Base-by-base conservation (phyloP, 345 rosid genomes). In the Microthlaspi erraticum region DNA sequence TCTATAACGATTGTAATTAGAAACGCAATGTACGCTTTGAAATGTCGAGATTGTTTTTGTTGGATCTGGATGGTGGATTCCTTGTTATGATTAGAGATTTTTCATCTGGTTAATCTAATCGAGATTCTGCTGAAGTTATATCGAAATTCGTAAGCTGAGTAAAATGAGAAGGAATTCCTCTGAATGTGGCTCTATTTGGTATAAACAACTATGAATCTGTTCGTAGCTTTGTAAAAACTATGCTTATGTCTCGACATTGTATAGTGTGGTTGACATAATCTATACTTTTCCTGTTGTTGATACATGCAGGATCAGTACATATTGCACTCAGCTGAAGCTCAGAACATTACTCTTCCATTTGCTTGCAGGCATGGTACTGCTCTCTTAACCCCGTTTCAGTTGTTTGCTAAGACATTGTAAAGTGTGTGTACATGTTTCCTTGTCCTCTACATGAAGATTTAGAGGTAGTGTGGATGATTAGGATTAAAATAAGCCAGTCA, bases 311-410 rank as follows among this genome's bases (percentile, higher is more conserved):
- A 89, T 77, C 97, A 93, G 64, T 93, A 93, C 45, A 93, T 93
- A 60, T 70, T 93, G 79, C 98, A 93, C 76, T 87, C 98, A 20
- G 98, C 95, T 8, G 98, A 93, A 75, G 60, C 90, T 43, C 96
- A 93, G 77, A 80, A 87, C 77, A 86, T 93, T 53, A 45, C 78
- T 6, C 98, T 93, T 72, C 98, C 96, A 6, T 93, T 93, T 72
- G 98, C 98, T 71, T 93, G 97, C 87, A 86, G 97, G 87, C 98
- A 93, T 78, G 97, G 97, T 93, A 86, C 76, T 77, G 78, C 61
- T 64, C 81, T 82, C 50, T 60, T 59, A n/a, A 36, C 23, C 18
- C 18, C 34, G 16, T 74, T 38, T 64, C 12, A 50, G 31, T 50
- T 50, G 2, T 12, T 42, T 59, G 13, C 36, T 32, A 55, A 17